Evolutionary conservation across 2,329 filamentous ascomycete species (phyloP).

Genomic region (Botryosphaeria agaves): DNA sequence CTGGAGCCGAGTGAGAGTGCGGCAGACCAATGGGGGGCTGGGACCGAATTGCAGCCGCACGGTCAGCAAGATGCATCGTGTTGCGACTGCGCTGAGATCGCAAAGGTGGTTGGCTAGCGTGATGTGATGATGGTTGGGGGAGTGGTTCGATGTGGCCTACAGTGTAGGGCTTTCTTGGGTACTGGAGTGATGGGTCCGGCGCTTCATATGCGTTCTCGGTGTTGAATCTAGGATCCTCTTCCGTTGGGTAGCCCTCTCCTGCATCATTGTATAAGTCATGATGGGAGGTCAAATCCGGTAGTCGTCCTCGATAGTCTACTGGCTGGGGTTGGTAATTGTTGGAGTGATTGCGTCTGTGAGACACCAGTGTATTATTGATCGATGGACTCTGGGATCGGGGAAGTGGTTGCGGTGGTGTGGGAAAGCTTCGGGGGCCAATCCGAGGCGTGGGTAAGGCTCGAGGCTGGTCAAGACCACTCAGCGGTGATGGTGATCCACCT

Average conservation of each 20-base stretch:
- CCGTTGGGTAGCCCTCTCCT: no score
- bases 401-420: constrained; percentile 12
- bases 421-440: constrained; percentile 12
- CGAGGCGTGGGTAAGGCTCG: constrained; percentile 6
- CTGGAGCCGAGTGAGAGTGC: constrained; percentile 28
- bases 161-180: constrained; percentile 14
- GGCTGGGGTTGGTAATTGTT: constrained; percentile 7
- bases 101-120: no score
- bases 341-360: constrained; percentile 9
- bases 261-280: no score
- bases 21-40: constrained; percentile 14
- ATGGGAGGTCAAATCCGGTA: no score
- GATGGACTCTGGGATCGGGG: constrained; percentile 1
- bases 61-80: no score
- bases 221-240: no score
- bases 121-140: no score
- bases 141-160: constrained; percentile 13
- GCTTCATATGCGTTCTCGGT: no score
- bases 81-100: no score
- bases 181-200: no score
- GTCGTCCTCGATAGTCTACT: constrained; percentile 9
- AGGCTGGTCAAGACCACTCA: constrained; percentile 7
- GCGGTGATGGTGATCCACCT: constrained; percentile 21
- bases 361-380: constrained; percentile 7
- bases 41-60: constrained; percentile 6